Percentiles rank a stretch among this genome's conserved stretches.
These are phyloP conservation scores for Malus hybrid DNA, from an alignment of 331 rosid species.

Conservation along the genomic window DNA sequence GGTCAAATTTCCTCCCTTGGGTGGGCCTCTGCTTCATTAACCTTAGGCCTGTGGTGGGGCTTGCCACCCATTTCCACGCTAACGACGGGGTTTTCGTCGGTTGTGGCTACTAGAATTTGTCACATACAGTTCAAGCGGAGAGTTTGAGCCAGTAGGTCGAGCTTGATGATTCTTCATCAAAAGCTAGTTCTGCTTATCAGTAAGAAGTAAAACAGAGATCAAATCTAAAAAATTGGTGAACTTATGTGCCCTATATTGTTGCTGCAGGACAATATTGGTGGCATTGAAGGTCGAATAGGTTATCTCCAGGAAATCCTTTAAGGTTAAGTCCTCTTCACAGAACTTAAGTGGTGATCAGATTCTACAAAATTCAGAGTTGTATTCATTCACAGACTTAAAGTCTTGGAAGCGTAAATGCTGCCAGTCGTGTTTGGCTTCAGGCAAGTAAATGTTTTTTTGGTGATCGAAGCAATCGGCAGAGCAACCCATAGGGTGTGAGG, in stretches of 20 bases:
- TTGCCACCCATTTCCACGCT: background rate
- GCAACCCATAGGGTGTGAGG: too few relatives aligned
- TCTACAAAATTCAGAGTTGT: background rate
- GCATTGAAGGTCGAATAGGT: background rate
- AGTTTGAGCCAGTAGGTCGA: too few relatives aligned
- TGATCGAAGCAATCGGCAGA: background rate
- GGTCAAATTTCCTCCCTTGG: too few relatives aligned
- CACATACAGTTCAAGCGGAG: background rate
- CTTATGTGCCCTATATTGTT: background rate
- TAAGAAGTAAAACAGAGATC: too few relatives aligned
- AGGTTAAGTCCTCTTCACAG: rapidly evolving
- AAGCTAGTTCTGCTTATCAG: too few relatives aligned
- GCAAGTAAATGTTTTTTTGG: background rate
- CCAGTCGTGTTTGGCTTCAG: background rate
- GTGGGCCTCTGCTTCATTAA: too few relatives aligned
- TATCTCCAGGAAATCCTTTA: rapidly evolving
- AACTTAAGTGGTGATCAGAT: background rate
- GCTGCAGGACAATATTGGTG: too few relatives aligned
- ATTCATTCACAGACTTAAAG: background rate
- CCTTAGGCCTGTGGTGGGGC: too few relatives aligned
- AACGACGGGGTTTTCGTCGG: rapidly evolving
- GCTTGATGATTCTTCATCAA: too few relatives aligned
- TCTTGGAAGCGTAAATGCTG: background rate
- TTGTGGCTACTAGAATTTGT: too few relatives aligned
- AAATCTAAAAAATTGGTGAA: background rate